Evolutionary conservation across 192 early-diverging fungal species (phyloP).

Genomic region (Physocladia obscura): DNA sequence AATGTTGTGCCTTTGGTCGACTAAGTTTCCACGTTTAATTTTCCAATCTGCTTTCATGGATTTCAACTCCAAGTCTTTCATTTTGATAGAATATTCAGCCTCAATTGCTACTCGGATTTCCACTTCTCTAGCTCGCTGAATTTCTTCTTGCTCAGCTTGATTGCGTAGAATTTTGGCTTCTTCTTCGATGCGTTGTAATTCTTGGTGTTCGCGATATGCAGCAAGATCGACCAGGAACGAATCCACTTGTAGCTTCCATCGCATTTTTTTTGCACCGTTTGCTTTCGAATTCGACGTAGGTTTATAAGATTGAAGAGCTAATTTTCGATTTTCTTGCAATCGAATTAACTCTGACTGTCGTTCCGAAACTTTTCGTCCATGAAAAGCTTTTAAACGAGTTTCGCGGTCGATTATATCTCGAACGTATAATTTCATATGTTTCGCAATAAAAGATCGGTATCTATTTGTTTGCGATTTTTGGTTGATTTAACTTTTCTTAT

Average conservation of each 20-base stretch:
- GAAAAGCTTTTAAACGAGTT: background rate
- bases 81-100: background rate
- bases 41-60: constrained; percentile 4
- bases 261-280: constrained; percentile 7
- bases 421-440: background rate
- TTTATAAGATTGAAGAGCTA: too few species aligned
- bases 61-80: constrained; percentile 7
- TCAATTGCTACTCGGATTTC: background rate
- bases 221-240: constrained; percentile 5
- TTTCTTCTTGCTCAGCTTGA: background rate
- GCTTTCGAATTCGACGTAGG: too few species aligned
- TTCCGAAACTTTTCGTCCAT: background rate
- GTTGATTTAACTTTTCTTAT: background rate
- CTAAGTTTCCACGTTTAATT: background rate
- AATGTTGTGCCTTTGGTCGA: background rate
- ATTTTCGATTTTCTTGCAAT: background rate
- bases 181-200: background rate
- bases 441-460: background rate
- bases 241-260: background rate
- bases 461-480: background rate
- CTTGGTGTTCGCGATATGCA: background rate
- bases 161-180: background rate
- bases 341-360: background rate
- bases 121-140: background rate
- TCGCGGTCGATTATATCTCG: background rate